Conservation (phyloP, 768 basidiomycete species). For the Amanita polypyramis region DNA sequence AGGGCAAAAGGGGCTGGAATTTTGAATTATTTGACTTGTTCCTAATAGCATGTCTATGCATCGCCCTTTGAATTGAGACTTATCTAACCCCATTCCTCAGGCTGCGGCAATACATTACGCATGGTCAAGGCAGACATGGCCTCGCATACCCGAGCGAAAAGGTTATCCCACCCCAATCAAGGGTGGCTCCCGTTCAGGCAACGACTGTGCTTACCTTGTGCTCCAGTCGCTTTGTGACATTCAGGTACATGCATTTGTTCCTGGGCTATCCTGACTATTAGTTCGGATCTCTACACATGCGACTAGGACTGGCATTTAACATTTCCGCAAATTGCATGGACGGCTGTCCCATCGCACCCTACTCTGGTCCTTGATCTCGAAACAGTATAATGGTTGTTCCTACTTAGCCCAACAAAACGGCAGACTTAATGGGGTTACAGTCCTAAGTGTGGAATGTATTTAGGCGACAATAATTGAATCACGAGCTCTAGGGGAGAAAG, state of each 20-base stretch:
- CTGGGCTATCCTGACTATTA: background rate
- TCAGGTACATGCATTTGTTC: background rate
- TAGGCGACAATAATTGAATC: too few species aligned
- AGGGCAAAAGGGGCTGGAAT: slow-evolving; percentile 21
- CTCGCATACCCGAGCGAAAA: slow-evolving; percentile 19
- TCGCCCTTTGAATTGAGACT: background rate
- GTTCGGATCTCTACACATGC: background rate
- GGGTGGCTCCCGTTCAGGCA: slow-evolving; percentile 19
- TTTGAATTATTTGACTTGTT: slow-evolving; percentile 16
- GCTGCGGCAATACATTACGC: slow-evolving; percentile 22
- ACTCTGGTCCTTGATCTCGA: too few species aligned
- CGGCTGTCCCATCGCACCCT: too few species aligned
- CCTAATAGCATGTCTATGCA: slow-evolving; percentile 16
- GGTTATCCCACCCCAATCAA: slow-evolving; percentile 24
- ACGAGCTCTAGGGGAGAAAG: too few species aligned
- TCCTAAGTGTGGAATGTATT: too few species aligned
- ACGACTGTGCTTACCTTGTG: slow-evolving; percentile 16
- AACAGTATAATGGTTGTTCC: background rate
- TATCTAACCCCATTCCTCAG: slow-evolving; percentile 12
- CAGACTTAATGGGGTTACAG: too few species aligned
- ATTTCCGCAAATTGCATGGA: too few species aligned
- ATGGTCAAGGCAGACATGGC: slow-evolving; percentile 25
- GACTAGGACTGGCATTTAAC: too few species aligned
- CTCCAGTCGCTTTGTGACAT: background rate
- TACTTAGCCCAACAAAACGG: too few species aligned